phyloP scores from a whole-genome alignment of 2,329 filamentous ascomycete species.

The Beauveria sp. region DNA sequence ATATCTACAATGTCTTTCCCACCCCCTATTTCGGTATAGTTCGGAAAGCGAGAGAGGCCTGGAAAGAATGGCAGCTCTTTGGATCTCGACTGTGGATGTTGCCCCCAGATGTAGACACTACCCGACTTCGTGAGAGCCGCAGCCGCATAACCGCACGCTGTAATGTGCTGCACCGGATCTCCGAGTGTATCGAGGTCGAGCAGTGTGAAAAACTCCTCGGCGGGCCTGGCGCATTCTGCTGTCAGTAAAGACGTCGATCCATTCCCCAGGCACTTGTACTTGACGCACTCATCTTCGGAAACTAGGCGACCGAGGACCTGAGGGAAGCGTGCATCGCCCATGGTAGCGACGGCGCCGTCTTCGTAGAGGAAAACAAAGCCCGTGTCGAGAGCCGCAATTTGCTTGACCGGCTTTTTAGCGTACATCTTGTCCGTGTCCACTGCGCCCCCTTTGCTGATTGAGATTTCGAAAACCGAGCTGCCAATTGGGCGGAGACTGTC shows the following conservation, averaged over 20 bases:
- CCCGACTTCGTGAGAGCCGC: constrained; percentile 51
- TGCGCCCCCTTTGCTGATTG: too few species aligned
- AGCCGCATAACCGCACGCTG: constrained; percentile 47
- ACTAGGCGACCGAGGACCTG: constrained; percentile 48
- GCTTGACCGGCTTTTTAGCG: constrained; percentile 19
- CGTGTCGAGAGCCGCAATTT: constrained; percentile 40
- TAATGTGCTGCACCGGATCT: constrained; percentile 45
- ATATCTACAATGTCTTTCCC: constrained; percentile 49
- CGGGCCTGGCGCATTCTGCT: constrained; percentile 27
- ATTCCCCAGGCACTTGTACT: not conserved
- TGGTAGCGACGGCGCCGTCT: constrained; percentile 39
- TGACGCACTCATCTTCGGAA: constrained; percentile 27
- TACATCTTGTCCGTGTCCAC: too few species aligned
- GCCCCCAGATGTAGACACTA: constrained; percentile 57
- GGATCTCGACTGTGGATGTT: constrained; percentile 16
- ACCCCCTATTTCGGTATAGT: constrained; percentile 37
- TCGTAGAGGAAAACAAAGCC: constrained; percentile 41
- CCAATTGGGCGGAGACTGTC: not conserved
- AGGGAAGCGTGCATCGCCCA: constrained; percentile 52
- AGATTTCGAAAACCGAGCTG: too few species aligned
- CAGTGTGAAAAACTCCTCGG: constrained; percentile 38
- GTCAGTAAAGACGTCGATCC: not conserved
- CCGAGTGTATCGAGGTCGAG: constrained; percentile 42
- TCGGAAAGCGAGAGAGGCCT: constrained; percentile 26
- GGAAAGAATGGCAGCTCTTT: constrained; percentile 28